These are phyloP conservation scores for Blumeria hordei DNA, from an alignment of 2,329 filamentous ascomycete species.

Conservation along the genomic window DNA sequence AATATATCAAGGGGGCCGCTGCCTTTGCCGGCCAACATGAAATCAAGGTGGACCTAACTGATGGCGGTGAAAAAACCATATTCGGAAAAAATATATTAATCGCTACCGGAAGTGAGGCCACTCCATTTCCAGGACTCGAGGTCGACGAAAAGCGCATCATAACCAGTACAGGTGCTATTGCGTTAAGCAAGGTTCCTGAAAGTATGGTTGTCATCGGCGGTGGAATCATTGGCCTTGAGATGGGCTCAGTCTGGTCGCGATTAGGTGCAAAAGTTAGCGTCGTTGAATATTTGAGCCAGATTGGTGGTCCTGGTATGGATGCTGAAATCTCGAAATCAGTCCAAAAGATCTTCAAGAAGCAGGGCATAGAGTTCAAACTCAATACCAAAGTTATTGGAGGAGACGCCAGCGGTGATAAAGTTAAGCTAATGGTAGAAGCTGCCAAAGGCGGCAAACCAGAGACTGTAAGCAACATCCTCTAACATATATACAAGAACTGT, in stretches of 20 bases:
- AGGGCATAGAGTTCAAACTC: constrained; percentile 95
- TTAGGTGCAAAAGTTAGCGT: constrained; percentile 88
- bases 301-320: constrained; percentile 96
- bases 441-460: constrained; percentile 93
- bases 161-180: constrained; percentile 84
- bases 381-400: constrained; percentile 84
- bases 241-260: constrained; percentile 93
- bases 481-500: neutral
- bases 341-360: constrained; percentile 85
- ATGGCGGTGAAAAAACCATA: constrained; percentile 73
- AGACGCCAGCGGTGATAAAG: constrained; percentile 50
- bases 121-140: constrained; percentile 83
- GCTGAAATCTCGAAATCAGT: constrained; percentile 70
- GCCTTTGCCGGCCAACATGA: constrained; percentile 76
- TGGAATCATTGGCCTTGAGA: constrained; percentile 96
- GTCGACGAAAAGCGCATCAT: constrained; percentile 96
- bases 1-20: constrained; percentile 87
- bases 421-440: constrained; percentile 70
- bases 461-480: constrained; percentile 30
- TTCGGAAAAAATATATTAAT: constrained; percentile 95
- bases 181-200: constrained; percentile 75
- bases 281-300: constrained; percentile 87
- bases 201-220: constrained; percentile 94
- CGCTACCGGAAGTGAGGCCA: constrained; percentile 84
- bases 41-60: constrained; percentile 68